These are phyloP conservation scores for Aspergillus thermomutatus DNA, from an alignment of 2,329 filamentous ascomycete genomes.

Conservation along the genomic window DNA sequence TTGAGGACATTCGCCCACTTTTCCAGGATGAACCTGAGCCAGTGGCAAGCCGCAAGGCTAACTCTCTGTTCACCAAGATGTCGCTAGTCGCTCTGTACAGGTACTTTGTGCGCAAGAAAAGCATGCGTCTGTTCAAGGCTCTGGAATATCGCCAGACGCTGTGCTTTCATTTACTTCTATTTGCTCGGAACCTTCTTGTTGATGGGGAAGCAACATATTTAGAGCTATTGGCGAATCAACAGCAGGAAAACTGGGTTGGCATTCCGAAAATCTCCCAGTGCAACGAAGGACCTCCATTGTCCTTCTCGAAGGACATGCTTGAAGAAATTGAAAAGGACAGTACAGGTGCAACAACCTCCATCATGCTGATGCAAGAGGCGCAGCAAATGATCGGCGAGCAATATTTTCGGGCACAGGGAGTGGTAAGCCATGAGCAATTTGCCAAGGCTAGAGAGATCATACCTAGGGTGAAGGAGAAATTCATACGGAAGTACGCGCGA, in stretches of 20 bases:
- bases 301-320: conserved; percentile 8
- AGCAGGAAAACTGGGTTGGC: conserved; percentile 19
- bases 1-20: conserved; percentile 16
- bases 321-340: conserved; percentile 24
- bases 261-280: conserved; percentile 14
- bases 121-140: conserved; percentile 24
- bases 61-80: conserved; percentile 25
- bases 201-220: conserved; percentile 32
- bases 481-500: conserved; percentile 2
- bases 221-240: conserved; percentile 20
- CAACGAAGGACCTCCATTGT: background rate
- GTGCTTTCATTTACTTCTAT: conserved; percentile 26
- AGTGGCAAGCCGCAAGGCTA: conserved; percentile 19
- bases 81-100: conserved; percentile 29
- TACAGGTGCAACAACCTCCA: conserved; percentile 18
- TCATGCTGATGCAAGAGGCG: conserved; percentile 26
- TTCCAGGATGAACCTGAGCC: conserved; percentile 17
- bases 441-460: conserved; percentile 1
- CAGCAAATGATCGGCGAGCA: conserved; percentile 17
- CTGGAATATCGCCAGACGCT: conserved; percentile 30
- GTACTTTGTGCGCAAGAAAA: conserved; percentile 9
- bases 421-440: conserved; percentile 4
- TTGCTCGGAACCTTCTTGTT: conserved; percentile 32
- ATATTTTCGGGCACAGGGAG: conserved; percentile 5
- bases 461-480: background rate